Conservation (phyloP, 768 basidiomycete genomes). For the Tylopilus sp. region DNA sequence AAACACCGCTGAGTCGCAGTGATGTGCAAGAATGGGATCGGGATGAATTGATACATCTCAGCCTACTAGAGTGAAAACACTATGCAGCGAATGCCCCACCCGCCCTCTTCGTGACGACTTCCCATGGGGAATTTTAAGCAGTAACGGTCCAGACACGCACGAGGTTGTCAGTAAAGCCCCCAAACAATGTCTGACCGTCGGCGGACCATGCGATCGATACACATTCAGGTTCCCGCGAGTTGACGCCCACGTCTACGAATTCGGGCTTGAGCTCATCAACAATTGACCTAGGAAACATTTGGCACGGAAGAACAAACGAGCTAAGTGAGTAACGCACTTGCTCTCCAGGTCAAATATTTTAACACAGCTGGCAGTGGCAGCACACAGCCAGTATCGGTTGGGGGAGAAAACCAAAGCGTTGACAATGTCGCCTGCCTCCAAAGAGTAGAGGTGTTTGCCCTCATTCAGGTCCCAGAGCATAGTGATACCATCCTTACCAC, state of each 20-base stretch:
- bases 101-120: conserved; percentile 17
- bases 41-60: conserved; percentile 20
- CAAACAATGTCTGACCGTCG: conserved; percentile 95
- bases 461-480: conserved; percentile 99
- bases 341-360: conserved; percentile 99
- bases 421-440: conserved; percentile 97
- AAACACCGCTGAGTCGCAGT: neutral
- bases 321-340: conserved; percentile 62
- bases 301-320: neutral
- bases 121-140: conserved; percentile 33
- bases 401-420: conserved; percentile 99
- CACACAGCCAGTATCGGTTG: conserved; percentile 99
- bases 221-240: conserved; percentile 82
- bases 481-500: conserved; percentile 99
- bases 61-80: conserved; percentile 24
- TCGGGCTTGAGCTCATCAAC: conserved; percentile 99
- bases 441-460: conserved; percentile 99
- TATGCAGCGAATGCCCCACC: conserved; percentile 17
- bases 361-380: conserved; percentile 94
- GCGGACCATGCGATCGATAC: conserved; percentile 98
- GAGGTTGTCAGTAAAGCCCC: conserved; percentile 93
- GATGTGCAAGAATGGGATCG: conserved; percentile 9
- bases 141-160: conserved; percentile 91
- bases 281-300: conserved; percentile 61
- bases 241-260: conserved; percentile 71